A percentile compares a stretch with the other conserved stretches of the same genome.
Conservation (phyloP, 176 grass and related monocot species). For the Triticum turgidum region DNA sequence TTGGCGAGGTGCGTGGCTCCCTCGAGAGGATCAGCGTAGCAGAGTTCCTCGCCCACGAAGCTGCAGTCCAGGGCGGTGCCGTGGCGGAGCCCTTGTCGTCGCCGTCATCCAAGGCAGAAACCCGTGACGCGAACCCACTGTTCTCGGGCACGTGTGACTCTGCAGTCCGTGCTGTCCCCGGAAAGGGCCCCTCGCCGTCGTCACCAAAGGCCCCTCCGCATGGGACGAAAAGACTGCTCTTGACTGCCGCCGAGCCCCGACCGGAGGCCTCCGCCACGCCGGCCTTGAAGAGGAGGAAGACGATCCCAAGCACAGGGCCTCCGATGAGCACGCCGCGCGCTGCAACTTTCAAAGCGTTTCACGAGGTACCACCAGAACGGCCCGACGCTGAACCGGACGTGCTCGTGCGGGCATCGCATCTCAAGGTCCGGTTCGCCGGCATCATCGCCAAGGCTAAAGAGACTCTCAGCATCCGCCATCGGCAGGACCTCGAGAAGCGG, state of each 20-base stretch:
- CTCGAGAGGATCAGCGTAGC: background rate
- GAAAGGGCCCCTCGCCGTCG: background rate
- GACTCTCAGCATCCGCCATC: background rate
- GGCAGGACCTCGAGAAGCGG: background rate
- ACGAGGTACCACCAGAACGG: background rate
- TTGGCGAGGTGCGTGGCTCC: constrained; percentile 23
- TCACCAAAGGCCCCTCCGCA: background rate
- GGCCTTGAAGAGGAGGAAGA: background rate
- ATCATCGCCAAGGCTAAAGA: constrained; percentile 22
- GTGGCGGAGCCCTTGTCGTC: background rate
- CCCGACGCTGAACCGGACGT: background rate
- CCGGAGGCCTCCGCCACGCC: background rate
- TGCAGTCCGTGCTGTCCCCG: background rate
- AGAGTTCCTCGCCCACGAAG: background rate
- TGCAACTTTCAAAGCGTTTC: background rate
- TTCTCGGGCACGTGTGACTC: background rate
- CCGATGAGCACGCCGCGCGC: background rate
- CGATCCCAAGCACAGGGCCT: background rate
- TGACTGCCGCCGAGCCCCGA: background rate
- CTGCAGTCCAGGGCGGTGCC: background rate
- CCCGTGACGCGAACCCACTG: background rate
- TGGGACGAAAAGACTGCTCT: background rate
- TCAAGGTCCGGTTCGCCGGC: background rate
- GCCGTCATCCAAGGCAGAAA: background rate
- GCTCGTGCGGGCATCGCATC: background rate